phyloP scores from a whole-genome alignment of 805 yeast species.

The Saturnispora sekii region DNA sequence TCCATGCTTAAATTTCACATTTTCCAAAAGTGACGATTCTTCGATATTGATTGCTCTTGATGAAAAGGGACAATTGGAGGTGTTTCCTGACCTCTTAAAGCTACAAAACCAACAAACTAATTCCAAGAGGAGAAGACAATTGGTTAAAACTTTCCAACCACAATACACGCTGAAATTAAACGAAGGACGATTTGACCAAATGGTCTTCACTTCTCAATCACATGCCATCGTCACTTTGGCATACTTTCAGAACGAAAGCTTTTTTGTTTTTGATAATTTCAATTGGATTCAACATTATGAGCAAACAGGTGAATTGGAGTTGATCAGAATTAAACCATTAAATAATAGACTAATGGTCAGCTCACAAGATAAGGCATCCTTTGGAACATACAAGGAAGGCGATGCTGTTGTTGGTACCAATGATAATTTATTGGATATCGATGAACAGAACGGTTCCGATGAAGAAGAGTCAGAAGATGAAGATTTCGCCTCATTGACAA shows the following conservation, averaged over 20 bases:
- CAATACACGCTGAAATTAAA: conserved; percentile 36
- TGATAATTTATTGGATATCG: conserved; percentile 44
- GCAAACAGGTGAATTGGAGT: conserved; percentile 14
- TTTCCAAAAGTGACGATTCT: conserved; percentile 29
- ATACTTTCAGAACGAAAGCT: conserved; percentile 55
- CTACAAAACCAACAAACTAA: conserved; percentile 4
- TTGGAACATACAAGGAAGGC: conserved; percentile 8
- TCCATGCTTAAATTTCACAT: conserved; percentile 32
- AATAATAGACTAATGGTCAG: conserved; percentile 32
- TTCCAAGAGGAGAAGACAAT: conserved; percentile 14
- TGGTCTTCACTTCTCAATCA: conserved; percentile 23
- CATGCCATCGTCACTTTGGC: conserved; percentile 29
- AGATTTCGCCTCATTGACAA: conserved; percentile 38
- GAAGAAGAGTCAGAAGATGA: conserved; percentile 34
- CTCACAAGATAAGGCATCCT: conserved; percentile 23
- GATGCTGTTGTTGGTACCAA: conserved; percentile 36
- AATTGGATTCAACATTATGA: conserved; percentile 33
- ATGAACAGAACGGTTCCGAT: conserved; percentile 43
- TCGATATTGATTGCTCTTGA: conserved; percentile 47
- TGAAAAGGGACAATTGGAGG: conserved; percentile 66
- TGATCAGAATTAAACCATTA: conserved; percentile 19
- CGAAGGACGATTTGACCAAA: conserved; percentile 19
- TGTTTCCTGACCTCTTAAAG: conserved; percentile 50
- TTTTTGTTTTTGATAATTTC: conserved; percentile 48
- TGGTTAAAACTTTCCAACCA: conserved; percentile 44